Evolutionary conservation across 305 asterid species (phyloP), one percentile per base, ranked within the genome.

Genomic region (Fraxinus sp.): DNA sequence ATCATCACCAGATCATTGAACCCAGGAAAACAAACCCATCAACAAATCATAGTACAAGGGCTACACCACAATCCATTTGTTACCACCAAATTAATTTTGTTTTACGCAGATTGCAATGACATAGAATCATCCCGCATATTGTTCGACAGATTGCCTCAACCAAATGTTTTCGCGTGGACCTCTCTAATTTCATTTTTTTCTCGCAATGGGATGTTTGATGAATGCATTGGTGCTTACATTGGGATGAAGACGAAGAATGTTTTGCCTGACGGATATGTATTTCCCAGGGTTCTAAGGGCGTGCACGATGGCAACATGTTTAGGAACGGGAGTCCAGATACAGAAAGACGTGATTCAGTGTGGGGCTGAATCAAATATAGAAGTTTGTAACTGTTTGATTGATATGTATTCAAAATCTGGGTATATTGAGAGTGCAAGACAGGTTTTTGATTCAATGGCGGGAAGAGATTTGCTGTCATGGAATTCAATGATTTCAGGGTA

Each of bases 391-490:
- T 87, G 90, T 82, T 73, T 89, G 80, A 83, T 89, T 72, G 89
- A 82, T 75, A 86, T 89, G 91, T 89, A 89, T 83, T 77, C 84
- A 0, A 89, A 78, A 82, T 83, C 89, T 80, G 86, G 89, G 78
- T 81, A 79, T 24, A 52, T 85, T 79, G 79, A 52, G 37, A 79
- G 83, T 33, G 89, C 83, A 22, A 89, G 84, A 62, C 49, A 52
- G 78, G 81, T 87, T 74, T 89, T 89, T 37, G 82, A 87, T 80
- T 26, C 30, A 73, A 87, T 85, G 85, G 79, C 6, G 41, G 82
- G 80, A 74, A 85, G 80, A 74, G 85, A 87, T 80, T 80, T 87
- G 68, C 82, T 87, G 14, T 81, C 90, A 3, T 89, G 90, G 86
- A 89, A 89, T 80, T 28, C 74, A 35, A 89, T 89, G 80, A 87